phyloP scores from a whole-genome alignment of 352 stramenopile species.

The Plasmopara viticola region DNA sequence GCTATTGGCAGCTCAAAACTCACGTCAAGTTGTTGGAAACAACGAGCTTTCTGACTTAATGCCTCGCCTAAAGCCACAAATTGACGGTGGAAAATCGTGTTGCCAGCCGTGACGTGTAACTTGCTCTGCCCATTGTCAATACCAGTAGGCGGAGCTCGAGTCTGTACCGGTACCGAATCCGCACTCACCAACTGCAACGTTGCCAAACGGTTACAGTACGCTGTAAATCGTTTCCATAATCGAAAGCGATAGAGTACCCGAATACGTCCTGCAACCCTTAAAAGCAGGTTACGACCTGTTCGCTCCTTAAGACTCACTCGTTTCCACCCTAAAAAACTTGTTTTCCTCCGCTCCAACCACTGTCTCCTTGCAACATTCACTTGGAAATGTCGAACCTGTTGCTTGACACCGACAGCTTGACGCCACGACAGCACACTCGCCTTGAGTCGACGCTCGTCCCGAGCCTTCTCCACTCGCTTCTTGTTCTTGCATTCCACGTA shows the following conservation, averaged over 20 bases:
- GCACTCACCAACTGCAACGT: conserved; percentile 15
- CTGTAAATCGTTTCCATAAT: conserved; percentile 43
- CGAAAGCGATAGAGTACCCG: conserved; percentile 44
- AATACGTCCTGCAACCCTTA: conserved; percentile 26
- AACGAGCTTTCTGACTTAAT: conserved; percentile 33
- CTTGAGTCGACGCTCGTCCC: conserved; percentile 8
- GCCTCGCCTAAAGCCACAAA: conserved; percentile 14
- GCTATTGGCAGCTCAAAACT: conserved; percentile 31
- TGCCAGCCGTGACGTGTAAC: neutral
- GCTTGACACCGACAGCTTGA: conserved; percentile 19
- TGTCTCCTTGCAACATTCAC: conserved; percentile 7
- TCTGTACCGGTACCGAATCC: conserved; percentile 1
- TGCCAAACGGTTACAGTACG: conserved; percentile 24
- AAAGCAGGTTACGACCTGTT: conserved; percentile 33
- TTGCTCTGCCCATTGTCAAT: neutral
- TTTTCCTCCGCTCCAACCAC: conserved; percentile 5
- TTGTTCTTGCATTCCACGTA: conserved; percentile 45
- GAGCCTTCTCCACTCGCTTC: conserved; percentile 39
- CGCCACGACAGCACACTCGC: conserved; percentile 40
- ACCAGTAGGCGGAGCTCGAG: neutral
- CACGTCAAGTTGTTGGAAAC: conserved; percentile 44
- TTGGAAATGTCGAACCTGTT: conserved; percentile 21
- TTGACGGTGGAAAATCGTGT: neutral
- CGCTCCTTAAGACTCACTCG: conserved; percentile 22
- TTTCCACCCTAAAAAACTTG: conserved; percentile 31